Evolutionary conservation across 257 asterid species (phyloP).

Genomic region (Ballota nigra): DNA sequence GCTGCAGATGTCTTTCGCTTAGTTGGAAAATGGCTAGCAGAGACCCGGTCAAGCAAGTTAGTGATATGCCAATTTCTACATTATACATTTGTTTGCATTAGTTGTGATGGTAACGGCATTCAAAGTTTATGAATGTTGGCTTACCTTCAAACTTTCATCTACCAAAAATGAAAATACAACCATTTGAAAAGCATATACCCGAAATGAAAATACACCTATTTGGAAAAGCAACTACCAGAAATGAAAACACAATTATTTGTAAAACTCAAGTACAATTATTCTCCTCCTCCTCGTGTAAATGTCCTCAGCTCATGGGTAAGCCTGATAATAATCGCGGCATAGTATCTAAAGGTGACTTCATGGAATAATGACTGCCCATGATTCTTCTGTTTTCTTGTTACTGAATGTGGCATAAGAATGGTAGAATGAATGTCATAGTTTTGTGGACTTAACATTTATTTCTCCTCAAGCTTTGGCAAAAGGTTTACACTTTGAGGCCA

Average conservation of each 20-base stretch:
- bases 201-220: background rate
- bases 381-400: background rate
- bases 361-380: background rate
- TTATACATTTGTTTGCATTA: slow-evolving; percentile 9
- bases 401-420: slow-evolving; percentile 6
- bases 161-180: slow-evolving; percentile 5
- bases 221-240: background rate
- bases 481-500: background rate
- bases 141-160: background rate
- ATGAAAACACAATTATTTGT: slow-evolving; percentile 1
- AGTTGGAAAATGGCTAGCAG: slow-evolving; percentile 97
- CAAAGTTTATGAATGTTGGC: background rate
- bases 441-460: slow-evolving; percentile 12
- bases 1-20: slow-evolving; percentile 85
- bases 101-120: background rate
- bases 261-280: background rate
- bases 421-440: background rate
- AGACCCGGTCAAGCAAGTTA: slow-evolving; percentile 95
- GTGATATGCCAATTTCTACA: slow-evolving; percentile 30
- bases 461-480: background rate
- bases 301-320: background rate
- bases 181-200: background rate
- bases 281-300: background rate
- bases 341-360: slow-evolving; percentile 6
- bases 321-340: slow-evolving; percentile 2